Conservation (phyloP, 208 protist species). For the Tetramitus jugosus region DNA sequence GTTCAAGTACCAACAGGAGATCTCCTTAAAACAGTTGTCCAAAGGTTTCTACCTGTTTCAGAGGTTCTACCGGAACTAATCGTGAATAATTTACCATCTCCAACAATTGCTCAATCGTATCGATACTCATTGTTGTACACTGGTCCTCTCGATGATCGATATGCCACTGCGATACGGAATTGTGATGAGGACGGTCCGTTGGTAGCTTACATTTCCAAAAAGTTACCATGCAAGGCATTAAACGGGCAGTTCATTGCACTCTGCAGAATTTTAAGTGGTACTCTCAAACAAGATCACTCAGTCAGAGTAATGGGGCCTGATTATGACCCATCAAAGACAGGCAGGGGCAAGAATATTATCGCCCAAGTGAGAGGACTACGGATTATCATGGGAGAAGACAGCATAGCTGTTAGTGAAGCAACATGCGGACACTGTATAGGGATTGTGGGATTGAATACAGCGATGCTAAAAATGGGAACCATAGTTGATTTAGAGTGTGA, state of each 20-base stretch:
- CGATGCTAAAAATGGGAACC: constrained; percentile 52
- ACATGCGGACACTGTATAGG: constrained; percentile 49
- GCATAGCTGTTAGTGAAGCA: constrained; percentile 38
- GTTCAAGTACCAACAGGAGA: constrained; percentile 32
- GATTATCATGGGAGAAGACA: constrained; percentile 40
- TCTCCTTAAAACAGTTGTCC: constrained; percentile 72
- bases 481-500: constrained; percentile 35
- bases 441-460: constrained; percentile 48
- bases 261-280: constrained; percentile 92
- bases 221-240: constrained; percentile 87
- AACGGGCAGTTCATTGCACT: constrained; percentile 93
- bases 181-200: constrained; percentile 88
- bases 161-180: constrained; percentile 71
- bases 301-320: constrained; percentile 96
- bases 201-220: constrained; percentile 99
- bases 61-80: constrained; percentile 97
- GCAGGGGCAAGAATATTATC: constrained; percentile 74
- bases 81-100: constrained; percentile 94
- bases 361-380: constrained; percentile 85
- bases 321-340: constrained; percentile 81
- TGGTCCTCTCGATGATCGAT: constrained; percentile 81
- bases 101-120: constrained; percentile 87
- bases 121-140: constrained; percentile 91
- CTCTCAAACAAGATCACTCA: constrained; percentile 69
- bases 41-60: constrained; percentile 89